Evolutionary conservation across 345 rosid genomes (phyloP).

Genomic region (Angophora floribunda): DNA sequence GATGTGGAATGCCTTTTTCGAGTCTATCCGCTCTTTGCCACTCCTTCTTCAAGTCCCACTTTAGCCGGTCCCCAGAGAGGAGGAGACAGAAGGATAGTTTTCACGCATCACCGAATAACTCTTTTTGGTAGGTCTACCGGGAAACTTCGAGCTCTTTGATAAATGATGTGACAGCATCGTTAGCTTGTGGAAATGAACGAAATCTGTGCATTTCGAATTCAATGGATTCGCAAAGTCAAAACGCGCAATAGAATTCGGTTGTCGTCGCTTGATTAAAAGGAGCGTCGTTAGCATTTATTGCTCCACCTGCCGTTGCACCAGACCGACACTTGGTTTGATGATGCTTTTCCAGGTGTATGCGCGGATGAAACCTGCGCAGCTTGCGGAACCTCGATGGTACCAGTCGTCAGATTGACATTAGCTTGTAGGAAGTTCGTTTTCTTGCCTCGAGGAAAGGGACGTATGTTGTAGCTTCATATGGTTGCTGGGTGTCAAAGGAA

Average conservation of each 20-base stretch:
- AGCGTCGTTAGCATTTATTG: not conserved
- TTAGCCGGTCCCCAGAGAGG: not conserved
- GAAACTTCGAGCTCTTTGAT: not conserved
- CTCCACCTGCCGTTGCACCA: not conserved
- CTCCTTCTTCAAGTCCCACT: not conserved
- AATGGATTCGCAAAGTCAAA: not conserved
- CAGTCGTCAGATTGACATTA: not conserved
- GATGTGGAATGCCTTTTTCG: not conserved
- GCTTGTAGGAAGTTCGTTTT: not conserved
- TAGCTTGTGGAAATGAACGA: not conserved
- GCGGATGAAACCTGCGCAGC: not conserved
- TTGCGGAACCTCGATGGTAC: not conserved
- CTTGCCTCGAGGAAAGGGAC: not conserved
- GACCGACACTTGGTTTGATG: not conserved
- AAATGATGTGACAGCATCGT: not conserved
- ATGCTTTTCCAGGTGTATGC: not conserved
- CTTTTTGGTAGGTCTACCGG: not conserved
- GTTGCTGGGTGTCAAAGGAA: too few species aligned
- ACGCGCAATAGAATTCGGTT: not conserved
- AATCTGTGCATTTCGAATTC: not conserved
- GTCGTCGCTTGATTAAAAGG: not conserved
- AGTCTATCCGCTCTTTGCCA: not conserved
- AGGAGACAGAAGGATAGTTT: not conserved
- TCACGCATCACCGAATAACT: not conserved
- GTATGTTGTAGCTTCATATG: not conserved